These are phyloP conservation scores for Pinus taeda DNA, from an alignment of 75 land plant genomes.

Conservation along the genomic window DNA sequence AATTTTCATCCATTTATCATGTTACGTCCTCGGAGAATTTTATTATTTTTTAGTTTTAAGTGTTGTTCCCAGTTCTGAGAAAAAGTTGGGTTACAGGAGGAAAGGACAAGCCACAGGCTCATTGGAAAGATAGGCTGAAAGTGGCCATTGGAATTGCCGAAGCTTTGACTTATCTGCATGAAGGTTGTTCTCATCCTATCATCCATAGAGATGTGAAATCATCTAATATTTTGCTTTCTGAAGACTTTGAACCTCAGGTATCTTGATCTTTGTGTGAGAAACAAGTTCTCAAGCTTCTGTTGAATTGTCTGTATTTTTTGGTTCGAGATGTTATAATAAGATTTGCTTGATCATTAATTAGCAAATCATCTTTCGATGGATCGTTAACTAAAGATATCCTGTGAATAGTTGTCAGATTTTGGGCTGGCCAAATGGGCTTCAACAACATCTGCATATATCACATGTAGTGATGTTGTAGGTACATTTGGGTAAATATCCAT, in stretches of 20 bases:
- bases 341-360: background rate
- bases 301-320: background rate
- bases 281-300: background rate
- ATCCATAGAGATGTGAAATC: slow-evolving; percentile 85
- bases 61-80: background rate
- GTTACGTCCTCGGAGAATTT: background rate
- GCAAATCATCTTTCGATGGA: background rate
- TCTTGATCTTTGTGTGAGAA: background rate
- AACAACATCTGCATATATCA: slow-evolving; percentile 35
- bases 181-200: slow-evolving; percentile 35
- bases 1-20: background rate
- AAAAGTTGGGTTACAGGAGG: slow-evolving; percentile 22
- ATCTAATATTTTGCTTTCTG: slow-evolving; percentile 68
- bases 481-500: slow-evolving; percentile 67
- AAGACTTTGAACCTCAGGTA: slow-evolving; percentile 71
- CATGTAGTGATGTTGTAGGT: slow-evolving; percentile 79
- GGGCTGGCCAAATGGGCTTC: slow-evolving; percentile 91
- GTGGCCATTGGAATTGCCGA: slow-evolving; percentile 80
- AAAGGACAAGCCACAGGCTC: slow-evolving; percentile 19
- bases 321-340: background rate
- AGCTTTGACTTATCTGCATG: slow-evolving; percentile 63
- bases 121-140: slow-evolving; percentile 62
- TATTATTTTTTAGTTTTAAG: background rate
- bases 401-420: slow-evolving; percentile 84
- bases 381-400: background rate